Base-by-base conservation (phyloP, 441 rosid genomes). In the Bocquillonia castaneifolia region DNA sequence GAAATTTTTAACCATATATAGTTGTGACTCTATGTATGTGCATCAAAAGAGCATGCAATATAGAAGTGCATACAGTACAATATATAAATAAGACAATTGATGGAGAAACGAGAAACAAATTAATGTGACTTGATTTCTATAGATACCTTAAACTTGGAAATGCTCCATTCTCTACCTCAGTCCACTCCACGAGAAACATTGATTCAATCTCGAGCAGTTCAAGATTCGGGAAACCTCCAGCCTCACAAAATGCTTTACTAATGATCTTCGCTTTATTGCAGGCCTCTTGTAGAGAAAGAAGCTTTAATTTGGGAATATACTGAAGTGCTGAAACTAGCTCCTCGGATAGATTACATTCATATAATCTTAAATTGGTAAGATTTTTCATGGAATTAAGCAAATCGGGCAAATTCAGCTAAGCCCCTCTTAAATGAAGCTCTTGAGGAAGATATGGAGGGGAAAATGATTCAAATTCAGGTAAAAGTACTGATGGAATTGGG, bases 371-470 rank as follows among this genome's bases (percentile, higher is more conserved):
- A 0, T 6, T 52, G 20, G 15, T 66, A 17, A 72, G 63, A 29
- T 52, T 61, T 36, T 53, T 34, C 44, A 66, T 53, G 28, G 63
- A 15, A 18, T 36, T 34, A 59, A 72, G 26, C 71, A 71, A 66
- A 0, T 6, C 42, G 12, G 76, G 71, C 3, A 72, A 51, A 18
- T 72, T 67, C 29, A 42, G 26, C 20, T 66, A 45, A 5, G 51
- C 55, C 1, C 76, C 76, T 0, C 0, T 0, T 18, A 66, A 14
- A 32, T 5, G 3, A 15, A 72, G 26, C 34, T 72, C 68, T 59
- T 66, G 48, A 66, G 66, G 50, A 60, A 58, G 55, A 26, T 55
- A 37, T n/a, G 75, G 75, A 48, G 75, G 71, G 14, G 28, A 9
- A 29, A 63, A 63, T n/a, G 17, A 1, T 63, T 47, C 28, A 20